Conservation (phyloP, 768 basidiomycete species). For the Lentinus tigrinus region DNA sequence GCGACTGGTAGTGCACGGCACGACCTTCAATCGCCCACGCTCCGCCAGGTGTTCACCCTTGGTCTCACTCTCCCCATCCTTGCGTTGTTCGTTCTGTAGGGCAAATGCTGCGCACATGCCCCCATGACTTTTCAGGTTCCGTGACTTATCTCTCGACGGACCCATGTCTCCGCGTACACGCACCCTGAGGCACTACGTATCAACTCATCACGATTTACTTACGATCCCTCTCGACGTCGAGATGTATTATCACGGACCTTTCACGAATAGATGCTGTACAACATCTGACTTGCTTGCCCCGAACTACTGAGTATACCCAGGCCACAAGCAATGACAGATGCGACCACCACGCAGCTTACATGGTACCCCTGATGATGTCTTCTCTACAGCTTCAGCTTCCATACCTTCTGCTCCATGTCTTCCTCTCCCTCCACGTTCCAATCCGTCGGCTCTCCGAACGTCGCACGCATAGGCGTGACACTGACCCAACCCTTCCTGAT, state of each 20-base stretch:
- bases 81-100: slow-evolving; percentile 2
- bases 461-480: slow-evolving; percentile 75
- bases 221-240: not conserved
- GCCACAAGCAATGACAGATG: no score
- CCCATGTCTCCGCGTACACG: not conserved
- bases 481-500: slow-evolving; percentile 67
- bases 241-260: not conserved
- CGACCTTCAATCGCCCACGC: not conserved
- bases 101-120: not conserved
- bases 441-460: slow-evolving; percentile 64
- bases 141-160: not conserved
- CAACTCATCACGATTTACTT: not conserved
- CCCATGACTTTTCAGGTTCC: not conserved
- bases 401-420: slow-evolving; percentile 43
- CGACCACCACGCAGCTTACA: not conserved
- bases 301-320: not conserved
- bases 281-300: not conserved
- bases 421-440: slow-evolving; percentile 20
- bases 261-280: not conserved
- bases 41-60: slow-evolving; percentile 8
- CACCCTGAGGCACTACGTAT: not conserved
- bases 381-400: slow-evolving; percentile 57
- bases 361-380: not conserved
- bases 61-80: not conserved
- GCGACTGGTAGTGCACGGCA: slow-evolving; percentile 21